Evolutionary conservation across 345 rosid species (phyloP).

Genomic region (Erucastrum elatum): DNA sequence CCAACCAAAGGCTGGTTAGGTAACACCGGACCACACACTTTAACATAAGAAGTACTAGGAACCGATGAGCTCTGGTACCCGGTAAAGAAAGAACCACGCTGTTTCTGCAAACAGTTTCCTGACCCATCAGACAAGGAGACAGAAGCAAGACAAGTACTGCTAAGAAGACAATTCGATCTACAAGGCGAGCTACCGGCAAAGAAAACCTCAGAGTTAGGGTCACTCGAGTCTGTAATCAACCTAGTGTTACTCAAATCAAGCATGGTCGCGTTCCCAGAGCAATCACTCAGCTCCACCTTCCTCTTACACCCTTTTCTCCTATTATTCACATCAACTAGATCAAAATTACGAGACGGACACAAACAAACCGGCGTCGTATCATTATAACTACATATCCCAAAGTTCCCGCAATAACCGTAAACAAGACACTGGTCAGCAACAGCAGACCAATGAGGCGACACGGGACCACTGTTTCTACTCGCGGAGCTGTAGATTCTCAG

Average conservation of each 20-base stretch:
- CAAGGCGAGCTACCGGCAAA: constrained; percentile 50
- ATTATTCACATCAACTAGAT: constrained; percentile 47
- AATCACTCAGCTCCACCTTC: constrained; percentile 48
- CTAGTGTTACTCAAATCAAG: constrained; percentile 46
- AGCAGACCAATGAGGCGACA: constrained; percentile 50
- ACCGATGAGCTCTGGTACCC: constrained; percentile 54
- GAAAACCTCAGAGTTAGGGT: constrained; percentile 34
- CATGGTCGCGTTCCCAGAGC: constrained; percentile 52
- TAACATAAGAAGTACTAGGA: constrained; percentile 56
- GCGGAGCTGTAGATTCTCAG: constrained; percentile 55
- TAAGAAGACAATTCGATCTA: constrained; percentile 47
- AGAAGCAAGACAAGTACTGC: constrained; percentile 53
- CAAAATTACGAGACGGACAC: constrained; percentile 67
- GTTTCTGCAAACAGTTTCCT: constrained; percentile 58
- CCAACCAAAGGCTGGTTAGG: constrained; percentile 38
- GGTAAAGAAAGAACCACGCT: constrained; percentile 44
- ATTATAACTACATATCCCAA: constrained; percentile 61
- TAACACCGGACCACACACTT: constrained; percentile 57
- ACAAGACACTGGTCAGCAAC: constrained; percentile 58
- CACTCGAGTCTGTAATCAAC: constrained; percentile 43
- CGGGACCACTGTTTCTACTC: constrained; percentile 31
- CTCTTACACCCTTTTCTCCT: constrained; percentile 60
- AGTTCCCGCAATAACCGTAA: constrained; percentile 61
- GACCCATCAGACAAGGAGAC: constrained; percentile 60
- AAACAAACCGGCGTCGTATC: constrained; percentile 49